phyloP scores from a whole-genome alignment of 495 filamentous ascomycete genomes.

The Tuber aestivum region DNA sequence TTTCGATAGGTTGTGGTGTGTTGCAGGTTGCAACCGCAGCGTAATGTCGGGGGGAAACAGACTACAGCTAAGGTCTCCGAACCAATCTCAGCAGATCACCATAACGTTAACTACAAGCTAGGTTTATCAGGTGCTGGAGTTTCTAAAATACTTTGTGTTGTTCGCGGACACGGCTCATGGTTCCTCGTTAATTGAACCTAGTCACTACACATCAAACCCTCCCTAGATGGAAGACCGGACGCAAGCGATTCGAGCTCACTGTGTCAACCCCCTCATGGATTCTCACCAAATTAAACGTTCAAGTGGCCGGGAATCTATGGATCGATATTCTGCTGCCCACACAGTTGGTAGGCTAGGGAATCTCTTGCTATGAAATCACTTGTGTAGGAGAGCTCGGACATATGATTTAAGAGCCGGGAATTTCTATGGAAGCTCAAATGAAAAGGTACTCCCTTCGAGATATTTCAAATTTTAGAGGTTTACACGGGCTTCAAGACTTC shows the following conservation, averaged over 20 bases:
- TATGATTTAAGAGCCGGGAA: neutral
- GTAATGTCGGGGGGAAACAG: neutral
- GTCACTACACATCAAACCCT: neutral
- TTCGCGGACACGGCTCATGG: neutral
- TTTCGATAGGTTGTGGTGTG: too few species aligned
- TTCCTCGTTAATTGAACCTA: neutral
- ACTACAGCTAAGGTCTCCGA: neutral
- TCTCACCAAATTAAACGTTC: neutral
- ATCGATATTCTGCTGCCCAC: too few species aligned
- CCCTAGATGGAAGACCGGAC: neutral
- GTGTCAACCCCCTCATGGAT: neutral
- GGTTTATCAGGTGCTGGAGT: neutral
- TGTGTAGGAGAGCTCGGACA: neutral
- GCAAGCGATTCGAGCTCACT: neutral
- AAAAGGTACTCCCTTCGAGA: neutral
- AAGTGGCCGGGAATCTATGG: neutral
- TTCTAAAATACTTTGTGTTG: neutral
- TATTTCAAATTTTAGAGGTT: neutral
- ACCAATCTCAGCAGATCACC: neutral
- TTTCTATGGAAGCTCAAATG: neutral
- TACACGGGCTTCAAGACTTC: neutral
- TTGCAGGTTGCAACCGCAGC: too few species aligned
- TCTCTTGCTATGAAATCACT: neutral
- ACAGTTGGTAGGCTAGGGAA: neutral
- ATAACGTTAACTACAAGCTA: neutral